These are phyloP conservation scores for Phytophthora fragariae DNA, from an alignment of 352 stramenopile species.

Conservation along the genomic window DNA sequence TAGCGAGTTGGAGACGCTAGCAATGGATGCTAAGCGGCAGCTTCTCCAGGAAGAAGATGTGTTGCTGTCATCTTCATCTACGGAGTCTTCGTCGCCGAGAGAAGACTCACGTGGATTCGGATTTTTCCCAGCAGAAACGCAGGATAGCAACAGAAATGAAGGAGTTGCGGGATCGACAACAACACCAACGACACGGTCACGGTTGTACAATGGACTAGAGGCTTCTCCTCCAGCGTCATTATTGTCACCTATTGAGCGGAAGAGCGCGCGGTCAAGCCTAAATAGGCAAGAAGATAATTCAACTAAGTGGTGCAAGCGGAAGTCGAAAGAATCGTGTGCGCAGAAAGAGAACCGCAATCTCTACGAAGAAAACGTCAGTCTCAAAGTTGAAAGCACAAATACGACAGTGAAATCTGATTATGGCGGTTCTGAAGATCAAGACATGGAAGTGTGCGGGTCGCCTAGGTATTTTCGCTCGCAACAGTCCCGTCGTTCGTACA, in stretches of 20 bases:
- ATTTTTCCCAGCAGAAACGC: slow-evolving; percentile 9
- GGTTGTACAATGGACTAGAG: slow-evolving; percentile 13
- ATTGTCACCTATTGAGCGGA: slow-evolving; percentile 32
- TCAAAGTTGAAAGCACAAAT: neutral
- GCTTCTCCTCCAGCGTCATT: slow-evolving; percentile 30
- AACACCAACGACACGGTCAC: slow-evolving; percentile 31
- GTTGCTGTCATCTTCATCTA: slow-evolving; percentile 35
- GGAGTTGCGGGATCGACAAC: slow-evolving; percentile 15
- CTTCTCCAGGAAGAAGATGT: slow-evolving; percentile 44
- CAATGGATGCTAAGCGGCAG: slow-evolving; percentile 42
- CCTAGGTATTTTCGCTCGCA: slow-evolving; percentile 1
- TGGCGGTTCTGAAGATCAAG: neutral
- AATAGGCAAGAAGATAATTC: slow-evolving; percentile 22
- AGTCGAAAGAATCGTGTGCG: neutral
- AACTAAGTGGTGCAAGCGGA: slow-evolving; percentile 31
- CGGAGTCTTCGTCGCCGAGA: slow-evolving; percentile 31
- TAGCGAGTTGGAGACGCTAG: slow-evolving; percentile 46
- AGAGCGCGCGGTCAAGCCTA: slow-evolving; percentile 25
- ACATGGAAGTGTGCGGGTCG: slow-evolving; percentile 19
- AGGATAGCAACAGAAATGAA: slow-evolving; percentile 1
- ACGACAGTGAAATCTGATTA: neutral
- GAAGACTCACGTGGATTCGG: slow-evolving; percentile 9
- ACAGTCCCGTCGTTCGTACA: neutral
- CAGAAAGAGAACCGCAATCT: slow-evolving; percentile 4
- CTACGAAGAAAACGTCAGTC: neutral